Conservation (phyloP, 2,329 filamentous ascomycete genomes). For the Ascocoryne sarcoides region DNA sequence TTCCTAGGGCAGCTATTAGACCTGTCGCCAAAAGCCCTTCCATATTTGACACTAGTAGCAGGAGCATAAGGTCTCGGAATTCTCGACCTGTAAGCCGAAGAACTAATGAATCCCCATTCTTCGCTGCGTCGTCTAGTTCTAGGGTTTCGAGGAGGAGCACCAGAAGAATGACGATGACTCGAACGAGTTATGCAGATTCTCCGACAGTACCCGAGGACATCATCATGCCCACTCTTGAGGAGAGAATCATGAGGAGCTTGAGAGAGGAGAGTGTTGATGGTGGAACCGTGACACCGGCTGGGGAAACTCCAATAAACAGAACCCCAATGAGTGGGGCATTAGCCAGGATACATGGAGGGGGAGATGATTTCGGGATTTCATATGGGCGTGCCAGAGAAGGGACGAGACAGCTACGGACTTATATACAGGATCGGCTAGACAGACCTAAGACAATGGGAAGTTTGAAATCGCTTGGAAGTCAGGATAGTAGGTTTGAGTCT, state of each 20-base stretch:
- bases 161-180: slow-evolving; percentile 7
- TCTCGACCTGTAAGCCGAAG: slow-evolving; percentile 21
- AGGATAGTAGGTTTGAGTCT: slow-evolving; percentile 24
- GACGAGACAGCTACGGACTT: slow-evolving; percentile 21
- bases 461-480: slow-evolving; percentile 11
- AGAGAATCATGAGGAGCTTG: slow-evolving; percentile 5
- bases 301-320: too few species aligned
- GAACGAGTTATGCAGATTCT: slow-evolving; percentile 18
- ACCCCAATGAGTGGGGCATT: too few species aligned
- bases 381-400: slow-evolving; percentile 22
- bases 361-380: slow-evolving; percentile 19
- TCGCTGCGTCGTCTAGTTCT: slow-evolving; percentile 14
- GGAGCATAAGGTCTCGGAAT: slow-evolving; percentile 6
- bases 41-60: slow-evolving; percentile 4
- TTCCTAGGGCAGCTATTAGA: slow-evolving; percentile 11
- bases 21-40: slow-evolving; percentile 16
- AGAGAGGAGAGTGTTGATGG: slow-evolving; percentile 11
- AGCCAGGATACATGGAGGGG: slow-evolving; percentile 2
- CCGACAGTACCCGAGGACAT: slow-evolving; percentile 23
- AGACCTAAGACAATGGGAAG: slow-evolving; percentile 13
- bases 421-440: slow-evolving; percentile 15
- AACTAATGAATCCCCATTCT: slow-evolving; percentile 24
- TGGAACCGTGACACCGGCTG: neutral
- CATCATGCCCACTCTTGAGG: slow-evolving; percentile 7
- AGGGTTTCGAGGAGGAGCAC: slow-evolving; percentile 10